phyloP scores from a whole-genome alignment of 306 rosid species.

The Acacia crassicarpa region DNA sequence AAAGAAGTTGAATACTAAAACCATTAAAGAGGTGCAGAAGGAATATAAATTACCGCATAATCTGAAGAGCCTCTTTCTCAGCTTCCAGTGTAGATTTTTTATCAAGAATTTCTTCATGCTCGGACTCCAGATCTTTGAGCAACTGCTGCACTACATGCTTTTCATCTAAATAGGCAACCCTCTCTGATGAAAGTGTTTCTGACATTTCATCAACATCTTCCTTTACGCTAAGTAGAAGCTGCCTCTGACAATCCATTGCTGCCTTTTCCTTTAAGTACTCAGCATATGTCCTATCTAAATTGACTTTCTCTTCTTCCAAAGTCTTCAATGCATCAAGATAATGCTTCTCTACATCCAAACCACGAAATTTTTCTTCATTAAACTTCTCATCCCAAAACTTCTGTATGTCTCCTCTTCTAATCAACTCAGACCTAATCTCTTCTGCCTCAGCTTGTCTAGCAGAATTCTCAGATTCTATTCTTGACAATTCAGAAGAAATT shows the following conservation, averaged over 20 bases:
- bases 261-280: slow-evolving; percentile 68
- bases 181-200: slow-evolving; percentile 69
- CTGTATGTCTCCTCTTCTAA: slow-evolving; percentile 72
- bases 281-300: slow-evolving; percentile 53
- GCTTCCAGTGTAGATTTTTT: slow-evolving; percentile 79
- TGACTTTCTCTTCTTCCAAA: slow-evolving; percentile 63
- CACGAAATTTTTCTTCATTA: slow-evolving; percentile 59
- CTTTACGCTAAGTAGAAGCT: slow-evolving; percentile 62
- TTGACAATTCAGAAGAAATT: slow-evolving; percentile 58
- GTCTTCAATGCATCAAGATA: slow-evolving; percentile 53
- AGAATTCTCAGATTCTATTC: slow-evolving; percentile 64
- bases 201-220: slow-evolving; percentile 78
- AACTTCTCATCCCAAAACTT: slow-evolving; percentile 74
- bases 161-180: slow-evolving; percentile 58
- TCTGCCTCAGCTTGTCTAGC: slow-evolving; percentile 66
- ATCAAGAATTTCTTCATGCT: slow-evolving; percentile 62
- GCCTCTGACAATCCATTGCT: slow-evolving; percentile 87
- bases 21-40: neutral
- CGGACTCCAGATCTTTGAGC: slow-evolving; percentile 57
- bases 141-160: slow-evolving; percentile 47
- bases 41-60: slow-evolving; percentile 59
- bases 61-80: slow-evolving; percentile 90
- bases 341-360: slow-evolving; percentile 59
- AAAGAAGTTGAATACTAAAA: neutral
- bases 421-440: slow-evolving; percentile 67